Base-by-base conservation (phyloP, 495 filamentous ascomycete genomes). In the Peziza echinospora region DNA sequence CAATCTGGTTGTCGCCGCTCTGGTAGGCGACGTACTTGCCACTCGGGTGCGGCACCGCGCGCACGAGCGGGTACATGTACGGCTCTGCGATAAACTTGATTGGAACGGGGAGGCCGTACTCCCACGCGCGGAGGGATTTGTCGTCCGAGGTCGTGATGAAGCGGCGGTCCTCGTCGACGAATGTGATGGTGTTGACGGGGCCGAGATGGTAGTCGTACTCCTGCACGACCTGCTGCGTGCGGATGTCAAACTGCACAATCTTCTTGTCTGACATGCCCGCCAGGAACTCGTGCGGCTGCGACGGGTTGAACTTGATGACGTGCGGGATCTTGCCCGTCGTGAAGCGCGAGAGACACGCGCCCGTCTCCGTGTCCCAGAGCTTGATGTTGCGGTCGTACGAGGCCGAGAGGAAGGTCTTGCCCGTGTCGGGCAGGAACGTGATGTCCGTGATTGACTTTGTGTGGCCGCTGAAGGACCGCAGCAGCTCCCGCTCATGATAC, bases 101-200 rank as follows among this genome's bases (percentile, higher is more conserved):
- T 40, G 84, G 73, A 40, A 61, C 43, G 5, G 86, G 86, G 57
- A 97, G 96, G 50, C 82, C 82, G 65, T 91, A 93, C 66, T 96
- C 91, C 89, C 89, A 97, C 6, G 86, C 87, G 47, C 89, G 76
- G 22, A 99, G 67, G 22, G 80, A 86, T 62, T 93, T 91, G 65
- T 99, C 89, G 64, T 99, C 91, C 4, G 80, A 86, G 9, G 91
- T 96, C 23, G 89, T 84, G 71, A 96, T 89, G 72, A 99, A 96
- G 43, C 91, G 80, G 30, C 89, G 77, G 63, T 83, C 82, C 46
- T 91, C 76, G 62, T 93, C 89, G 53, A 91, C 84, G 61, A 94
- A 97, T 28, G 84, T 92, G 56, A 96, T 81, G 7, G 87, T 96
- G 65, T 96, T 96, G 68, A 99, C 76, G n/a, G 87, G 81, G 30